Base-by-base conservation (phyloP, 345 rosid genomes). In the Ricinus communis region DNA sequence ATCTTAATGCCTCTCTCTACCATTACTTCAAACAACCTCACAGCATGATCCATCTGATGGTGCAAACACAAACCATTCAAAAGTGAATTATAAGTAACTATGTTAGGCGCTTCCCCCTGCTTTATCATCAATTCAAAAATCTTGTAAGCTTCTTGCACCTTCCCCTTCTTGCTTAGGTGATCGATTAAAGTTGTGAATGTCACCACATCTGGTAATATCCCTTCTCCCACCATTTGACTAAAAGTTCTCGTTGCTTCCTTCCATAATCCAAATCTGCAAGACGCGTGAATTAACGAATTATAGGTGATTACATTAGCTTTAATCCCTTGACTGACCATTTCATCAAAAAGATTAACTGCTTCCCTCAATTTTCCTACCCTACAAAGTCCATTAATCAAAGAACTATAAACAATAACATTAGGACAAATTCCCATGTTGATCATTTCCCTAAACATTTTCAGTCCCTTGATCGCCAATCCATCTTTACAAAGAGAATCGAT, bases 31-130 rank as follows among this genome's bases (percentile, higher is more conserved):
- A 43, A 50, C 69, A 79, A 70, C 30, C 65, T 76, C 52, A 13
- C 68, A 43, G 74, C 85, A 18, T 76, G 70, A 62, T 78, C 74
- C 15, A 84, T 61, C 41, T 70, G 65, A 71, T 66, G 59, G 19
- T 60, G 66, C 76, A 9, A 78, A 63, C 82, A 77, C 50, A 76
- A 79, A 5, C 85, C 80, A 28, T 72, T 65, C 21, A 86, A 43
- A 53, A 86, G 62, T 31, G 81, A 50, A 57, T 43, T 43, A 9
- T 43, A 83, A 45, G 84, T 80, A 45, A 66, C 64, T 8, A 67
- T 3, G 63, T 74, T 60, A 0, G 81, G 84, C 5, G 55, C 70
- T 10, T 64, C 67, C 0, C 68, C 67, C 4, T 65, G 68, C 22
- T 31, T 4, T 2, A 55, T 55, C 33, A 25, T 55, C 60, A 24